Conservation (phyloP, 2,329 filamentous ascomycete genomes). For the Lachnellula cervina region DNA sequence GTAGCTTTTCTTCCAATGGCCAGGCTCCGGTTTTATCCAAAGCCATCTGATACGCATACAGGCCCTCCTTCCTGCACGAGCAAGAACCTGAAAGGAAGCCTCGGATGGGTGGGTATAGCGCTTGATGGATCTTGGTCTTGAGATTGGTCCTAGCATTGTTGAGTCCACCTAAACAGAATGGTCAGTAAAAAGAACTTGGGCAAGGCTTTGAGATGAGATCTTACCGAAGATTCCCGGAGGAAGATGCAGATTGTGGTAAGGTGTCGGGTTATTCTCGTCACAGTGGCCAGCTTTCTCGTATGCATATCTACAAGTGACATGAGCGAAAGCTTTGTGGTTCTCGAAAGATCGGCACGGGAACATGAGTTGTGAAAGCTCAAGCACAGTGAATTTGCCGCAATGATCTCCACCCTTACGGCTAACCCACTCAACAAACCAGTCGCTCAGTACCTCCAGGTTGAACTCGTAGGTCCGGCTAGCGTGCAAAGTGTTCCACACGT, state of each 20-base stretch:
- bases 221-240: conserved; percentile 4
- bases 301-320: not conserved
- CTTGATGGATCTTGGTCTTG: conserved; percentile 4
- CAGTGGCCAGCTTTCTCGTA: not conserved
- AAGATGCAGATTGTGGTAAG: not conserved
- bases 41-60: conserved; percentile 4
- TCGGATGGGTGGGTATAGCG: not conserved
- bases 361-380: not conserved
- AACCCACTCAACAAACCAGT: not conserved
- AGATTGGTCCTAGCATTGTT: not conserved
- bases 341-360: not conserved
- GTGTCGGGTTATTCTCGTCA: not conserved
- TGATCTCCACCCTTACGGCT: not conserved
- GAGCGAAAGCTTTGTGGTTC: not conserved
- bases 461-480: not conserved
- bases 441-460: not conserved
- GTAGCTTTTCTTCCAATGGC: conserved; percentile 4
- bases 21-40: conserved; percentile 9
- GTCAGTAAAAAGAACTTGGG: not conserved
- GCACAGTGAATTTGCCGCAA: not conserved
- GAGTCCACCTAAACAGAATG: not conserved
- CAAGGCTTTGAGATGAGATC: not conserved
- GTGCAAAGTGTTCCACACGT: not conserved
- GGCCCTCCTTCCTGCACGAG: not conserved
- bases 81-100: not conserved